phyloP scores from a whole-genome alignment of 257 asterid genomes.

The Solanum virginianum region DNA sequence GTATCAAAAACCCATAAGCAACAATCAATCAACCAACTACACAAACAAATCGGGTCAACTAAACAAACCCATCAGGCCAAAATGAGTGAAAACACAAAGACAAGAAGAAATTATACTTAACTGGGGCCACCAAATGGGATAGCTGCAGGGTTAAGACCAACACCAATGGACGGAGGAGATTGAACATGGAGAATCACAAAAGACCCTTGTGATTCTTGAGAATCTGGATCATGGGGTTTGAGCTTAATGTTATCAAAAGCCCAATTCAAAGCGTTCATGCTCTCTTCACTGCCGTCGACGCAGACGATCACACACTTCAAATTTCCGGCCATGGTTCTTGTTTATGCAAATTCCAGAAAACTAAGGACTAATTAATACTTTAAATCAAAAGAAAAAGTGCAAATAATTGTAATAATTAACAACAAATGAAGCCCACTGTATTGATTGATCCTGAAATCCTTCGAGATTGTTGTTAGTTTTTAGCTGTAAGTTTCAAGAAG shows the following conservation, averaged over 20 bases:
- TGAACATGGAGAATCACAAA: conserved; percentile 29
- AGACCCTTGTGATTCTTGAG: background rate
- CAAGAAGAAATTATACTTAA: conserved; percentile 6
- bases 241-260: conserved; percentile 31
- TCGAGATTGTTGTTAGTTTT: background rate
- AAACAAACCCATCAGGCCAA: background rate
- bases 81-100: background rate
- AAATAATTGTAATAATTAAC: background rate
- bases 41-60: background rate
- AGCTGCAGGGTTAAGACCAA: conserved; percentile 26
- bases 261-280: conserved; percentile 39
- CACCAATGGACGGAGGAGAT: conserved; percentile 34
- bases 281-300: conserved; percentile 42
- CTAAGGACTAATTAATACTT: background rate
- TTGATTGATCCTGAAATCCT: background rate
- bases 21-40: background rate
- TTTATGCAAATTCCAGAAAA: background rate
- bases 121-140: conserved; percentile 50
- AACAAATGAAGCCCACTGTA: background rate
- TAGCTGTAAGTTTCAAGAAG: background rate
- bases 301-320: conserved; percentile 28
- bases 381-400: background rate
- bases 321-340: conserved; percentile 6
- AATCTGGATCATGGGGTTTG: background rate
- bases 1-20: too few species aligned